phyloP scores from a whole-genome alignment of 1,139 yeast species.

The Candida pseudoviswanathii region DNA sequence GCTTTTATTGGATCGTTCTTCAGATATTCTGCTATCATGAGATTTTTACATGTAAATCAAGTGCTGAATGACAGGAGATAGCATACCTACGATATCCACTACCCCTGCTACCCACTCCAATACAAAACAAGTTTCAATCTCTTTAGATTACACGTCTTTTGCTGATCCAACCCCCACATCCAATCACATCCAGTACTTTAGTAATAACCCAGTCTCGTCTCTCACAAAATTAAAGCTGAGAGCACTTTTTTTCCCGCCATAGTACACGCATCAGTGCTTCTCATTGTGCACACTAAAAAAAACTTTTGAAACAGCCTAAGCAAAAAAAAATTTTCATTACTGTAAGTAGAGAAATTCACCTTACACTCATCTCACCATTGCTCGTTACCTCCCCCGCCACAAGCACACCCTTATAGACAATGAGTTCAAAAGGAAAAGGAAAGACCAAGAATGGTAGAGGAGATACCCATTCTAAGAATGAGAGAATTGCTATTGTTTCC shows the following conservation, averaged over 20 bases:
- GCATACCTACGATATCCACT: too few species aligned
- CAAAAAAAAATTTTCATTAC: constrained; percentile 1
- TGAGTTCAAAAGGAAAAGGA: constrained; percentile 17
- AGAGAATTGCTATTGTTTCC: constrained; percentile 93
- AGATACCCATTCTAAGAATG: constrained; percentile 57
- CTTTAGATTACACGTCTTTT: not conserved
- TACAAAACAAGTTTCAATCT: too few species aligned
- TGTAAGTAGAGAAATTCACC: not conserved
- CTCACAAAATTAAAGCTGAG: not conserved
- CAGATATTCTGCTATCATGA: too few species aligned
- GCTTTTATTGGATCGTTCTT: too few species aligned
- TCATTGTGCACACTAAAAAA: constrained; percentile 5
- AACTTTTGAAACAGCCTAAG: constrained; percentile 3
- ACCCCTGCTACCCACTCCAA: too few species aligned
- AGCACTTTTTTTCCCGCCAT: not conserved
- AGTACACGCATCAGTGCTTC: constrained; percentile 1
- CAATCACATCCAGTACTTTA: not conserved
- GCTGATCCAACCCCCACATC: too few species aligned
- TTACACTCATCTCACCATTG: not conserved
- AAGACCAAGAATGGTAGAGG: constrained; percentile 20
- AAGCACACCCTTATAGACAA: constrained; percentile 1
- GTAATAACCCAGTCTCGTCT: not conserved
- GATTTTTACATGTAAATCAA: too few species aligned
- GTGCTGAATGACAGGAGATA: too few species aligned
- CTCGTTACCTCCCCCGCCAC: not conserved